Evolutionary conservation across 192 early-diverging fungal species (phyloP).

Genomic region (Backusella sp.): DNA sequence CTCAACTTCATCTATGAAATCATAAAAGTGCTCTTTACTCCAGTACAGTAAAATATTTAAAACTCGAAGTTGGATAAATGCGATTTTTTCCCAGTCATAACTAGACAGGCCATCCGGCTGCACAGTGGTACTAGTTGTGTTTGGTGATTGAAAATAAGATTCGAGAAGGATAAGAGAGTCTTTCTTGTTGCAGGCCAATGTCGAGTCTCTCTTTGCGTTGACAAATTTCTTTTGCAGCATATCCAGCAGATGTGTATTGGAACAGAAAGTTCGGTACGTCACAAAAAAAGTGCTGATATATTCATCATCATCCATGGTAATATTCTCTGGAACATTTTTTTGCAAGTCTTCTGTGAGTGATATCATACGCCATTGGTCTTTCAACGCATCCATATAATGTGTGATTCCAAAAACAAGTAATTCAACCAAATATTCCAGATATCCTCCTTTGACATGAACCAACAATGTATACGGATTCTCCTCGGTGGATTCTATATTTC

Average conservation of each 20-base stretch:
- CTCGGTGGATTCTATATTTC: not conserved
- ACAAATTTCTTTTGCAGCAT: slow-evolving; percentile 39
- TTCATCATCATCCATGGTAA: slow-evolving; percentile 38
- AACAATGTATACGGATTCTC: not conserved
- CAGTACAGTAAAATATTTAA: slow-evolving; percentile 63
- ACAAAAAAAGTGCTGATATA: slow-evolving; percentile 58
- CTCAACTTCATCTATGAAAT: slow-evolving; percentile 60
- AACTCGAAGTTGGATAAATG: slow-evolving; percentile 39
- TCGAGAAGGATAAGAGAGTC: not conserved
- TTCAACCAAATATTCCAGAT: slow-evolving; percentile 53
- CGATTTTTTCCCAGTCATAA: slow-evolving; percentile 36
- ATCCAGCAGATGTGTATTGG: slow-evolving; percentile 37
- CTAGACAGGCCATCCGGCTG: not conserved
- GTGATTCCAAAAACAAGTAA: slow-evolving; percentile 56
- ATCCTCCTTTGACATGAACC: slow-evolving; percentile 65
- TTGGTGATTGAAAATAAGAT: slow-evolving; percentile 10
- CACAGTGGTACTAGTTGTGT: not conserved
- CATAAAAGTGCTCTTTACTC: slow-evolving; percentile 55
- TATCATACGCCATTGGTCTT: slow-evolving; percentile 20
- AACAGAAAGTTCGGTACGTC: slow-evolving; percentile 65
- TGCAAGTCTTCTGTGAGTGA: slow-evolving; percentile 2
- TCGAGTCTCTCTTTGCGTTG: slow-evolving; percentile 31
- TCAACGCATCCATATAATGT: not conserved
- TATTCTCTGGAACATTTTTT: slow-evolving; percentile 5
- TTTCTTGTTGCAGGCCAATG: not conserved